These are phyloP conservation scores for Jatropha multifida DNA, from an alignment of 441 rosid species.

Conservation along the genomic window DNA sequence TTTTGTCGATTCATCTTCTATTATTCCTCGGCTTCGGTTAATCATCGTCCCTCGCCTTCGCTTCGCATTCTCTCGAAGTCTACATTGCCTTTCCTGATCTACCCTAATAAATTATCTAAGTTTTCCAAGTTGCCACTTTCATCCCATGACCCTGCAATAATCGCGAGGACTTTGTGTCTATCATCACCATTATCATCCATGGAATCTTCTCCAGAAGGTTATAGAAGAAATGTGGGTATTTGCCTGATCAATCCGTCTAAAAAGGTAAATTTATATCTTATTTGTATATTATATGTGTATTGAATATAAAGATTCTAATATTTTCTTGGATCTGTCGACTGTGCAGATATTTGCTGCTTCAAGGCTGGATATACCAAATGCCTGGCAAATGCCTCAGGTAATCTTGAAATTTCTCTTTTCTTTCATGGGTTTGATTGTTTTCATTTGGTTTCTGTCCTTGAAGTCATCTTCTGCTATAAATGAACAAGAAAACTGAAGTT, in stretches of 20 bases:
- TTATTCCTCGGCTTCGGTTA: conserved; percentile 19
- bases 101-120: conserved; percentile 32
- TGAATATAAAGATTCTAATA: too few relatives aligned
- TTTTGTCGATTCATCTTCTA: conserved; percentile 29
- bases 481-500: not conserved
- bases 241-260: conserved; percentile 80
- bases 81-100: conserved; percentile 26
- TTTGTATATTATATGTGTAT: not conserved
- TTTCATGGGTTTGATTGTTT: not conserved
- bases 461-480: not conserved
- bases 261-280: conserved; percentile 40
- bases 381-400: conserved; percentile 99
- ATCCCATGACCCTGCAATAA: conserved; percentile 16
- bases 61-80: conserved; percentile 13
- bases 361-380: conserved; percentile 74
- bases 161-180: conserved; percentile 19
- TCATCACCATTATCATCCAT: conserved; percentile 42
- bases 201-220: conserved; percentile 89
- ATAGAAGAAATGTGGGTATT: conserved; percentile 86
- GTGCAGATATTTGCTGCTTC: conserved; percentile 81
- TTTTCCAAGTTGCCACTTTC: conserved; percentile 33
- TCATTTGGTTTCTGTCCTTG: not conserved
- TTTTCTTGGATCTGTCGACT: not conserved
- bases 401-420: not conserved
- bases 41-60: conserved; percentile 2